These are phyloP conservation scores for Trichoderma endophyticum DNA, from an alignment of 2,329 filamentous ascomycete species.

Conservation along the genomic window DNA sequence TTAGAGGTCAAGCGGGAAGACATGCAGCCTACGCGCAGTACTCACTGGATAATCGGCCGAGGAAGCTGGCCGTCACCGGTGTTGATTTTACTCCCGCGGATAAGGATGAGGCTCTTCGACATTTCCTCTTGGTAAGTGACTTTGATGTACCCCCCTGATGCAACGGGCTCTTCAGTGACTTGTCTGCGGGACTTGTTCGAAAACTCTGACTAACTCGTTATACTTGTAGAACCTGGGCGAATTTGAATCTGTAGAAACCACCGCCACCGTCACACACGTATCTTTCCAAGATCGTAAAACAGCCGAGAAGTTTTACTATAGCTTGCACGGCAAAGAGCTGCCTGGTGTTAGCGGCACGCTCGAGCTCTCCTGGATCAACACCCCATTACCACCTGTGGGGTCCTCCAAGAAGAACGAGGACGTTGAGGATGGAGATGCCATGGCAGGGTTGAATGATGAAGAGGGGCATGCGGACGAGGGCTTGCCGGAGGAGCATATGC, in stretches of 20 bases:
- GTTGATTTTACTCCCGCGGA: constrained; percentile 60
- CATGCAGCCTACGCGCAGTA: constrained; percentile 59
- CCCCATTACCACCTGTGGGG: constrained; percentile 27
- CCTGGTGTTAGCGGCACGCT: constrained; percentile 61
- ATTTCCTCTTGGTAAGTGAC: constrained; percentile 63
- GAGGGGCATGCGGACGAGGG: constrained; percentile 20
- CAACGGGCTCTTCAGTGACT: not conserved
- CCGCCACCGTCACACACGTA: constrained; percentile 48
- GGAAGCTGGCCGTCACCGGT: constrained; percentile 61
- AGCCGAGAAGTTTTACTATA: constrained; percentile 66
- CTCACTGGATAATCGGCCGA: constrained; percentile 73
- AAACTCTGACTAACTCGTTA: not conserved
- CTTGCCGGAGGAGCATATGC: constrained; percentile 21
- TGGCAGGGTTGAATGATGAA: constrained; percentile 26
- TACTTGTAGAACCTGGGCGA: constrained; percentile 55
- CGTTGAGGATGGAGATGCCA: constrained; percentile 25
- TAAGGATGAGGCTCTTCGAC: constrained; percentile 66
- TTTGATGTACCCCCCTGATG: constrained; percentile 11
- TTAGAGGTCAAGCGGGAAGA: constrained; percentile 44
- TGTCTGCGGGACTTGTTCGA: not conserved
- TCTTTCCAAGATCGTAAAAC: constrained; percentile 66
- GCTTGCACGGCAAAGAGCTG: constrained; percentile 54
- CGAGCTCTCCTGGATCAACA: constrained; percentile 61
- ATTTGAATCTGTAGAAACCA: constrained; percentile 55
- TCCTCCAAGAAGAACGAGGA: constrained; percentile 9